Evolutionary conservation across 148 eudicot species (phyloP).

Genomic region (Amaranthus palmeri): DNA sequence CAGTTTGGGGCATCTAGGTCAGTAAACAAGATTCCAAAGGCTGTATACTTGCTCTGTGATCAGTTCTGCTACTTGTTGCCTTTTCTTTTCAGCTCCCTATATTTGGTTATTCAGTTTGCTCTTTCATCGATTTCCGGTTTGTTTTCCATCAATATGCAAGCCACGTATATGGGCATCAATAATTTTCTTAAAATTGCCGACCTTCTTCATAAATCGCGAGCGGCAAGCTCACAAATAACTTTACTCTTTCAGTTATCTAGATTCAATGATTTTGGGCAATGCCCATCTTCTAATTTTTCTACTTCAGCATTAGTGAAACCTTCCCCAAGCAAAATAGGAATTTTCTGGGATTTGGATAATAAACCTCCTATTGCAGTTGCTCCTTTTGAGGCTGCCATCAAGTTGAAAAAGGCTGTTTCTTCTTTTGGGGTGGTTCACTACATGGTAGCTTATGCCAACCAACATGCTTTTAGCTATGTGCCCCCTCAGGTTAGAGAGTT

Average conservation of each 20-base stretch:
- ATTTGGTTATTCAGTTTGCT: too few species aligned
- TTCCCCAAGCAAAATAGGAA: slow-evolving; percentile 42
- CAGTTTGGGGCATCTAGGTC: too few species aligned
- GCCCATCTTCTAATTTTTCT: slow-evolving; percentile 15
- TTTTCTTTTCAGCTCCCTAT: too few species aligned
- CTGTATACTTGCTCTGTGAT: too few species aligned
- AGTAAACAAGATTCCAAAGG: too few species aligned
- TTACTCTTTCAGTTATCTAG: slow-evolving; percentile 12
- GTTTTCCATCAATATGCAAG: neutral
- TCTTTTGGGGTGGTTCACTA: slow-evolving; percentile 55
- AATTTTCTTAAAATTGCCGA: neutral
- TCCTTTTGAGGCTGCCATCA: slow-evolving; percentile 60
- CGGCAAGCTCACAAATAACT: slow-evolving; percentile 16
- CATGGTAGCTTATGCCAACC: slow-evolving; percentile 71
- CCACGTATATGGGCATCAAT: slow-evolving; percentile 9
- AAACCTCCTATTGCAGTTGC: slow-evolving; percentile 66
- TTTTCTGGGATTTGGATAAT: slow-evolving; percentile 90
- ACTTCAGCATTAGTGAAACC: slow-evolving; percentile 15
- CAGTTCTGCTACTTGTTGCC: too few species aligned
- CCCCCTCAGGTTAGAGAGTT: slow-evolving; percentile 40
- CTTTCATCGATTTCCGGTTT: neutral
- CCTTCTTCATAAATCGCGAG: slow-evolving; percentile 10
- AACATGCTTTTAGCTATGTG: slow-evolving; percentile 56
- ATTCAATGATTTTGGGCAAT: slow-evolving; percentile 26
- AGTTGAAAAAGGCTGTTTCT: slow-evolving; percentile 54